These are phyloP conservation scores for Trichoderma aggressivum DNA, from an alignment of 2,329 filamentous ascomycete species.

Conservation along the genomic window DNA sequence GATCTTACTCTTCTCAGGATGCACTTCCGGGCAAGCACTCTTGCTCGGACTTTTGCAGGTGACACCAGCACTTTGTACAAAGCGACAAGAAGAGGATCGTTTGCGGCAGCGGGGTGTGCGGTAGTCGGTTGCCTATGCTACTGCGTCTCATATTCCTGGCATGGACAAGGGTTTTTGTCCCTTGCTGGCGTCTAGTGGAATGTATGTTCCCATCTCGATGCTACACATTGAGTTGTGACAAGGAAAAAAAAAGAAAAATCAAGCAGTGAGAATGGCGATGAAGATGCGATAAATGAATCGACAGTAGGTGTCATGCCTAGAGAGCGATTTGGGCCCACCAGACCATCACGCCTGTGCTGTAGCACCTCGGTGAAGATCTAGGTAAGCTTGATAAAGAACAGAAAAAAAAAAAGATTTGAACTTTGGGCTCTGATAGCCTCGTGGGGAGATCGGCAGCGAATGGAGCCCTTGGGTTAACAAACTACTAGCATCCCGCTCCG, in stretches of 20 bases:
- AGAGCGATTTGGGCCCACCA: not conserved
- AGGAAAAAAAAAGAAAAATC: not conserved
- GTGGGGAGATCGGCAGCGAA: not conserved
- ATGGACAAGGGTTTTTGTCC: not conserved
- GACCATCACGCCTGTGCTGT: not conserved
- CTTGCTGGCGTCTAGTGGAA: not conserved
- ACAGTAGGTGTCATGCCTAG: not conserved
- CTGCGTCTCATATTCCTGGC: not conserved
- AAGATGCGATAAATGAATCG: not conserved
- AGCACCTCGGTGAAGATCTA: not conserved
- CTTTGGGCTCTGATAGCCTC: not conserved
- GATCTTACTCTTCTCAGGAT: not conserved
- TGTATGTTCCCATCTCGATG: not conserved
- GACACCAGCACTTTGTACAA: not conserved
- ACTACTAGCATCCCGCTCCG: not conserved
- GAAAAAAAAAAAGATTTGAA: not conserved
- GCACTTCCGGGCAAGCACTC: not conserved
- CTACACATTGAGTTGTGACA: not conserved
- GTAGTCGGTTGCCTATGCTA: too few species aligned
- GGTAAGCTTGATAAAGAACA: not conserved
- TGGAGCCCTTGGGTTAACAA: not conserved
- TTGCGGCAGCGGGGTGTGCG: not conserved
- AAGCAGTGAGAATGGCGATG: not conserved
- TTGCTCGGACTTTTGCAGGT: not conserved
- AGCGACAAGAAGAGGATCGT: not conserved